A percentile compares a stretch with the other conserved stretches of the same genome.
These are phyloP conservation scores for Botrytis pseudocinerea DNA, from an alignment of 2,329 filamentous ascomycete species.

Conservation along the genomic window DNA sequence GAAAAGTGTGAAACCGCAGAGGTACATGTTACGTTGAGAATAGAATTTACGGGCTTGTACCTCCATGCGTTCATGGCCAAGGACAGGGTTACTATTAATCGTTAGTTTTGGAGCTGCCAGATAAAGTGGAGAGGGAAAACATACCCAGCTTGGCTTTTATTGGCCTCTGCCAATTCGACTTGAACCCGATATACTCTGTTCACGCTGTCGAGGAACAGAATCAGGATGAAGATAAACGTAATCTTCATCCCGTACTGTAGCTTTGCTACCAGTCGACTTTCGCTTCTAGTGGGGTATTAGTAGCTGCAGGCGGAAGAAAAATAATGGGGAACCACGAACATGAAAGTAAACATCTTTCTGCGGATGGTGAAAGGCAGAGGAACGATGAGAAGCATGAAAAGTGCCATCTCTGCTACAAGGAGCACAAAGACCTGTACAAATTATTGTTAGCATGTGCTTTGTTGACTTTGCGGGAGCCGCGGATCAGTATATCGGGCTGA, in stretches of 20 bases:
- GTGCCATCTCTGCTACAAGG: constrained; percentile 77
- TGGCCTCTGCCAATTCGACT: constrained; percentile 74
- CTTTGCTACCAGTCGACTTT: constrained; percentile 69
- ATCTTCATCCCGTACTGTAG: constrained; percentile 98
- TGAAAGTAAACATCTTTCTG: constrained; percentile 59
- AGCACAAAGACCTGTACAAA: constrained; percentile 72
- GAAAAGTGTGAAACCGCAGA: constrained; percentile 98
- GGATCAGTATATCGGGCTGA: not conserved
- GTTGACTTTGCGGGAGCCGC: constrained; percentile 4
- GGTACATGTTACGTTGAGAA: constrained; percentile 99
- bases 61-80: constrained; percentile 94
- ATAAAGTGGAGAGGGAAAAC: constrained; percentile 16
- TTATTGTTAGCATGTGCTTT: constrained; percentile 26
- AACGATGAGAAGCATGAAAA: constrained; percentile 78
- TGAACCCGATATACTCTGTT: constrained; percentile 95
- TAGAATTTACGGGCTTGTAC: constrained; percentile 99
- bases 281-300: constrained; percentile 36
- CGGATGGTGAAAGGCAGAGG: constrained; percentile 76
- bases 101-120: constrained; percentile 32
- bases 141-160: constrained; percentile 54
- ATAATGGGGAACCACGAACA: constrained; percentile 73
- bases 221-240: constrained; percentile 97
- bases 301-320: constrained; percentile 1
- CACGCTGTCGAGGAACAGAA: constrained; percentile 96
- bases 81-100: constrained; percentile 59